Conservation (phyloP, 768 basidiomycete genomes). For the Boletellus ananas region DNA sequence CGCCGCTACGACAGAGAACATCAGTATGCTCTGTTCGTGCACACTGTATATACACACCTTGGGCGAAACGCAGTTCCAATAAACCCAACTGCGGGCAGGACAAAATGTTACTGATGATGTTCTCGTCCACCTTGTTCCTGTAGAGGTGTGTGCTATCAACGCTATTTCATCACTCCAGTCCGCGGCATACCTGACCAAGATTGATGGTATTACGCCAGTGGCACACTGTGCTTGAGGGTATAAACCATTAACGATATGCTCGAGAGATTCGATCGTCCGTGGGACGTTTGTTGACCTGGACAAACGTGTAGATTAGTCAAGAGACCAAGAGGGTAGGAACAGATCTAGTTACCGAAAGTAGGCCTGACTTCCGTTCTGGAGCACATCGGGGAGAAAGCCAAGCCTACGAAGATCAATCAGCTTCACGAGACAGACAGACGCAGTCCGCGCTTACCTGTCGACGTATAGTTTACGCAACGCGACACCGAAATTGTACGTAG, state of each 20-base stretch:
- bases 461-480: constrained; percentile 63
- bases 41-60: constrained; percentile 40
- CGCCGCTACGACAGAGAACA: constrained; percentile 44
- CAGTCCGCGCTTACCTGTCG: constrained; percentile 44
- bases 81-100: constrained; percentile 64
- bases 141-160: neutral
- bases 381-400: constrained; percentile 55
- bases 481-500: constrained; percentile 60
- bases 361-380: constrained; percentile 36
- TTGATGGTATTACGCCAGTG: constrained; percentile 41
- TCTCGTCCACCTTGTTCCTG: constrained; percentile 69
- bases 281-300: constrained; percentile 71
- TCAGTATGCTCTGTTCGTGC: neutral
- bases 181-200: constrained; percentile 51
- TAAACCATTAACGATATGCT: constrained; percentile 70
- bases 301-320: neutral
- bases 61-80: constrained; percentile 58
- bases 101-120: constrained; percentile 64
- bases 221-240: constrained; percentile 56
- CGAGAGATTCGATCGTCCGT: constrained; percentile 69
- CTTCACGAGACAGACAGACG: neutral
- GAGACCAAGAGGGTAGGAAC: neutral
- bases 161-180: neutral
- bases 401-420: constrained; percentile 40
- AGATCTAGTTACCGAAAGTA: constrained; percentile 55